phyloP scores from a whole-genome alignment of 2,329 filamentous ascomycete species.

The Trichoderma harzianum region DNA sequence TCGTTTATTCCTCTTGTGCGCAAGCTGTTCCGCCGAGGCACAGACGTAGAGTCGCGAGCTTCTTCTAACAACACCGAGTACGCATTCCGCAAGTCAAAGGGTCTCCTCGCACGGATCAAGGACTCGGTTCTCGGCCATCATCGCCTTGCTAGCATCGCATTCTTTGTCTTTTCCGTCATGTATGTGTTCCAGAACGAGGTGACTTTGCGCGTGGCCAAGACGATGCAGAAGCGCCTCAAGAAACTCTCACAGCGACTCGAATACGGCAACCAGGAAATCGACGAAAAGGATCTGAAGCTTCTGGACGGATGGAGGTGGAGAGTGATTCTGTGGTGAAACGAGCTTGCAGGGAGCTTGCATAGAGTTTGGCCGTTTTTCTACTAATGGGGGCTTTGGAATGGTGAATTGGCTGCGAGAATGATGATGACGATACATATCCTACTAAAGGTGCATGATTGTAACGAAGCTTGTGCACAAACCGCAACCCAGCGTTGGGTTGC shows the following conservation, averaged over 20 bases:
- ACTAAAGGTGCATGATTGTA: slow-evolving; percentile 32
- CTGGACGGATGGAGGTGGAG: slow-evolving; percentile 57
- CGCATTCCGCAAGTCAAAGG: slow-evolving; percentile 50
- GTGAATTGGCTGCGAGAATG: background rate
- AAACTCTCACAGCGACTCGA: slow-evolving; percentile 47
- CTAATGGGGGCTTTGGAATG: background rate
- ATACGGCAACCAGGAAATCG: slow-evolving; percentile 43
- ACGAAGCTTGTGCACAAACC: slow-evolving; percentile 25
- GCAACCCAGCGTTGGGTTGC: background rate
- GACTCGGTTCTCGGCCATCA: slow-evolving; percentile 42
- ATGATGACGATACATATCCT: slow-evolving; percentile 23
- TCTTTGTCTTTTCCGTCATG: slow-evolving; percentile 55
- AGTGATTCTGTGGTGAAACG: slow-evolving; percentile 41
- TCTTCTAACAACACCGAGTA: slow-evolving; percentile 55
- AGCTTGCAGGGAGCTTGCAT: background rate
- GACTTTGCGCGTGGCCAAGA: slow-evolving; percentile 51
- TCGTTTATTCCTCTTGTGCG: slow-evolving; percentile 52
- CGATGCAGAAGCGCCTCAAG: slow-evolving; percentile 48
- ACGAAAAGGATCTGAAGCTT: slow-evolving; percentile 47
- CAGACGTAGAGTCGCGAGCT: slow-evolving; percentile 34
- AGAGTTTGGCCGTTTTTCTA: slow-evolving; percentile 1
- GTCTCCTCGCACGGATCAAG: slow-evolving; percentile 49
- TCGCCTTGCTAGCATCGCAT: slow-evolving; percentile 45
- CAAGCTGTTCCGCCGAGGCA: slow-evolving; percentile 46
- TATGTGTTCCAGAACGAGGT: slow-evolving; percentile 60